phyloP scores from a whole-genome alignment of 768 basidiomycete species.

The Auriscalpium orientale region DNA sequence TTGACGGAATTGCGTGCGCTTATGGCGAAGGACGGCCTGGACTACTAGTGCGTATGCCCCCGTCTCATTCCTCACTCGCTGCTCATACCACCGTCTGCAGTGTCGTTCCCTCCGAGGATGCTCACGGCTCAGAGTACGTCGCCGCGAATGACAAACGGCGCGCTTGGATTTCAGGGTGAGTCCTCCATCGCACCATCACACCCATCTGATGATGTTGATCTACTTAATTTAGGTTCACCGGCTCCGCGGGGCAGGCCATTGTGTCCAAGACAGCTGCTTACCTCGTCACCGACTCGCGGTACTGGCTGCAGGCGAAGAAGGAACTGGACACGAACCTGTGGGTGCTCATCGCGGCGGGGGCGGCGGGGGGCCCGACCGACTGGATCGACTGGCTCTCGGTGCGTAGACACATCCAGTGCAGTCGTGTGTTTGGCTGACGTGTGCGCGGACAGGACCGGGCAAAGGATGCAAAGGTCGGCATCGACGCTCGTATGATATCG shows the following conservation, averaged over 20 bases:
- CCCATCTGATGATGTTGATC: not conserved
- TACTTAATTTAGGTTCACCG: slow-evolving; percentile 41
- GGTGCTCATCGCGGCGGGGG: slow-evolving; percentile 55
- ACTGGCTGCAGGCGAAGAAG: slow-evolving; percentile 71
- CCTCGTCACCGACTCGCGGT: slow-evolving; percentile 72
- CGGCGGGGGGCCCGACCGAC: slow-evolving; percentile 46
- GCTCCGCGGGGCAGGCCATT: slow-evolving; percentile 65
- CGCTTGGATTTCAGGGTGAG: slow-evolving; percentile 72
- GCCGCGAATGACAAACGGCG: slow-evolving; percentile 68
- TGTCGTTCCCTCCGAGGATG: slow-evolving; percentile 71
- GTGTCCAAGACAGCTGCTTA: slow-evolving; percentile 62
- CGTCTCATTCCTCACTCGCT: not conserved
- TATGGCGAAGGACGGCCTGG: slow-evolving; percentile 15
- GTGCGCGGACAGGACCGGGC: slow-evolving; percentile 29
- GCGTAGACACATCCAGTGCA: not conserved
- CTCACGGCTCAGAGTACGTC: slow-evolving; percentile 80
- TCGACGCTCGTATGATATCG: slow-evolving; percentile 80
- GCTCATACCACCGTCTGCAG: slow-evolving; percentile 28
- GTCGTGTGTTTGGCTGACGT: not conserved
- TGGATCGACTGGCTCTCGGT: slow-evolving; percentile 69
- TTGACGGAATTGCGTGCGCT: slow-evolving; percentile 11
- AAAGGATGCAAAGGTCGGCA: slow-evolving; percentile 52
- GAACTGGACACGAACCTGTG: slow-evolving; percentile 67
- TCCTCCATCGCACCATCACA: not conserved
- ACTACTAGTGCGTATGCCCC: slow-evolving; percentile 12